phyloP scores from a whole-genome alignment of 176 grass and related monocot species.

The Ananas comosus region DNA sequence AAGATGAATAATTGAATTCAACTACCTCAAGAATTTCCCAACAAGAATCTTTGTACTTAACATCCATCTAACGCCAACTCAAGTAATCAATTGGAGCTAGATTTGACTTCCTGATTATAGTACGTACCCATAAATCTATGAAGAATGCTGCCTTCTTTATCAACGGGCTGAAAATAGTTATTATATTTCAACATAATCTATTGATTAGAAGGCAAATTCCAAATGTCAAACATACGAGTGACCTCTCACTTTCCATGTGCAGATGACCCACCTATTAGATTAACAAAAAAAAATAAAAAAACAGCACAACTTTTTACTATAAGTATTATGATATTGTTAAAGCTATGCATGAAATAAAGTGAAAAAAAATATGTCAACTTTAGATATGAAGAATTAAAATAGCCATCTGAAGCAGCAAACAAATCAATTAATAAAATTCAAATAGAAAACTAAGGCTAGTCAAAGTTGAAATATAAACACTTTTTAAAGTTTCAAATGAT shows the following conservation, averaged over 20 bases:
- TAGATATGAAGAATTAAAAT: no score
- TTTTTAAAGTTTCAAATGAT: no score
- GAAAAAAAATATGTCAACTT: no score
- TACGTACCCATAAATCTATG: neutral
- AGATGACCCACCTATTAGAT: neutral
- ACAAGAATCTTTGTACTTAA: neutral
- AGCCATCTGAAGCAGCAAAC: no score
- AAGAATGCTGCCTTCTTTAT: neutral
- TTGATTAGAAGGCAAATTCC: neutral
- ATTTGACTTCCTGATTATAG: neutral
- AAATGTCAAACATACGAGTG: neutral
- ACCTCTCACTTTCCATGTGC: neutral
- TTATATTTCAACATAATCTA: neutral
- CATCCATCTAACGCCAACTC: neutral
- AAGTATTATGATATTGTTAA: no score
- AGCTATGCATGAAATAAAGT: no score
- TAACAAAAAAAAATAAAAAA: no score
- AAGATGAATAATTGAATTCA: neutral
- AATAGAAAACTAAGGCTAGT: neutral
- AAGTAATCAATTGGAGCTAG: neutral
- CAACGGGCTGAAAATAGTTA: neutral
- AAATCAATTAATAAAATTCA: neutral
- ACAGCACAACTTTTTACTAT: no score
- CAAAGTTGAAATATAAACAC: no score
- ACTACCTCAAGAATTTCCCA: neutral